These are phyloP conservation scores for Echinosophora koreensis DNA, from an alignment of 306 rosid genomes.

Conservation along the genomic window DNA sequence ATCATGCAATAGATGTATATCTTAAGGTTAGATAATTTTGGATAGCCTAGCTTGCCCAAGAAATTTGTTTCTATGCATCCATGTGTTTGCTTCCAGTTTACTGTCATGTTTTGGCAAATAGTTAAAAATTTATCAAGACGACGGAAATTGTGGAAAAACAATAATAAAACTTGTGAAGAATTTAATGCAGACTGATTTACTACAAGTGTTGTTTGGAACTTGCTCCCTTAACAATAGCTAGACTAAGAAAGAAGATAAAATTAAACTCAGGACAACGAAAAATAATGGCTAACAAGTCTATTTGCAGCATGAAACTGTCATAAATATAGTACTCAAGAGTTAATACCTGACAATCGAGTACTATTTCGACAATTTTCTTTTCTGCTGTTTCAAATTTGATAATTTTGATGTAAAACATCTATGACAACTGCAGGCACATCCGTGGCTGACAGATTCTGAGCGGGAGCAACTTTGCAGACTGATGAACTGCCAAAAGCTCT, in stretches of 20 bases:
- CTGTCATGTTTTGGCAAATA: not conserved
- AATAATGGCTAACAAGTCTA: conserved; percentile 16
- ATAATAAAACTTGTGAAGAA: conserved; percentile 23
- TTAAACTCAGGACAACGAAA: not conserved
- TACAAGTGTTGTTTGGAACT: conserved; percentile 28
- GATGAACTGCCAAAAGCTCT: conserved; percentile 89
- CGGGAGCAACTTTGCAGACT: conserved; percentile 88
- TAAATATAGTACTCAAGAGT: not conserved
- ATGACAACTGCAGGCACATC: conserved; percentile 70
- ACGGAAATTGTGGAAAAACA: conserved; percentile 14
- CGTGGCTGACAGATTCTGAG: conserved; percentile 87
- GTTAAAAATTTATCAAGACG: not conserved
- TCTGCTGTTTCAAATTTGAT: conserved; percentile 32
- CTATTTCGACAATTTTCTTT: not conserved
- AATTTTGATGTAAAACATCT: conserved; percentile 23
- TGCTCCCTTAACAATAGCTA: not conserved
- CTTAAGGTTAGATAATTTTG: conserved; percentile 70
- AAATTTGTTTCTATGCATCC: conserved; percentile 16
- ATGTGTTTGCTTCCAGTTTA: conserved; percentile 6
- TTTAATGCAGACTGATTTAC: not conserved
- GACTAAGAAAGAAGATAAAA: conserved; percentile 6
- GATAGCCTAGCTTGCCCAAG: conserved; percentile 14
- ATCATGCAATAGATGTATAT: conserved; percentile 86
- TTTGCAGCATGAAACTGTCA: not conserved
- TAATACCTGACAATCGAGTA: conserved; percentile 5